Evolutionary conservation across 2,329 filamentous ascomycete genomes (phyloP).

Genomic region (Chaetomium globosum): DNA sequence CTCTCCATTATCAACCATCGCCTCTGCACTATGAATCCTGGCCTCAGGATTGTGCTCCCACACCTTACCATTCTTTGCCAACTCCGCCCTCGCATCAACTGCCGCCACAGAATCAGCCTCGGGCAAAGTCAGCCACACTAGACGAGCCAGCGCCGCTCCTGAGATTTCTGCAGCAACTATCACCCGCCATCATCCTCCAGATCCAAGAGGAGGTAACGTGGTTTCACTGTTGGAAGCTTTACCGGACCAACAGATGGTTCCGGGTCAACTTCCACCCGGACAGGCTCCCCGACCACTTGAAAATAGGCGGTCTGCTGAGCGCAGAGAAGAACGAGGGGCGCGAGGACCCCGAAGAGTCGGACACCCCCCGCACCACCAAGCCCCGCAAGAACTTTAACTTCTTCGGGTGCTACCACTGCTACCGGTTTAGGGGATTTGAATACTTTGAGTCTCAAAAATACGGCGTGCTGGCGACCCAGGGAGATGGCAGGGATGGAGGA

Average conservation of each 20-base stretch:
- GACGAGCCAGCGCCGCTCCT: slow-evolving; percentile 9
- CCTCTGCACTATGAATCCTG: slow-evolving; percentile 25
- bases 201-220: slow-evolving; percentile 28
- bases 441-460: slow-evolving; percentile 34
- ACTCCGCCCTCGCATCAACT: slow-evolving; percentile 22
- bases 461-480: slow-evolving; percentile 14
- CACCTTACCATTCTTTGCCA: slow-evolving; percentile 25
- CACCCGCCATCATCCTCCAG: slow-evolving; percentile 2
- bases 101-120: background rate
- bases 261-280: slow-evolving; percentile 27
- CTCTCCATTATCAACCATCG: slow-evolving; percentile 25
- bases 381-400: slow-evolving; percentile 20
- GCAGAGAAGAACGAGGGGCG: slow-evolving; percentile 31
- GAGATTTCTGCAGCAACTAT: slow-evolving; percentile 18
- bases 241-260: slow-evolving; percentile 26
- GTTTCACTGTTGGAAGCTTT: slow-evolving; percentile 26
- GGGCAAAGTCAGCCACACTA: background rate
- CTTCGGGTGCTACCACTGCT: slow-evolving; percentile 36
- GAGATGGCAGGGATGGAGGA: background rate
- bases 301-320: slow-evolving; percentile 26
- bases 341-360: slow-evolving; percentile 7
- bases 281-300: slow-evolving; percentile 24
- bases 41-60: slow-evolving; percentile 5
- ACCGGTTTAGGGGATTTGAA: slow-evolving; percentile 23
- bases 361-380: slow-evolving; percentile 8